phyloP scores from a whole-genome alignment of 306 rosid species.

The Styphnolobium japonicum region DNA sequence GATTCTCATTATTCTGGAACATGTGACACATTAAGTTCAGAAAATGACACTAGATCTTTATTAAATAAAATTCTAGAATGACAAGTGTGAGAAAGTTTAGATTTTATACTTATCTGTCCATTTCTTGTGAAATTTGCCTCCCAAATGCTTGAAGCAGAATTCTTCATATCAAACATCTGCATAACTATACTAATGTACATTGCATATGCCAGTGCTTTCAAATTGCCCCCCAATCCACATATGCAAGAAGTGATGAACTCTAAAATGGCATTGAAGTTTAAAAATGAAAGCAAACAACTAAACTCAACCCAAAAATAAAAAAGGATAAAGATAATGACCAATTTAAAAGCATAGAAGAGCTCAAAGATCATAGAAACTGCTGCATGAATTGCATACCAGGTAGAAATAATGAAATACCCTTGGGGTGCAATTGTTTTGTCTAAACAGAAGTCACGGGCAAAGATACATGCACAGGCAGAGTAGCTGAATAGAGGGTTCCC shows the following conservation, averaged over 20 bases:
- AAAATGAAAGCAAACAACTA: background rate
- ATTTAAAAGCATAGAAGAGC: background rate
- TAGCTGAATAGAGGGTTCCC: constrained; percentile 10
- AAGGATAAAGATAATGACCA: background rate
- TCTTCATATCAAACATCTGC: background rate
- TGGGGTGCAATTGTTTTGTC: background rate
- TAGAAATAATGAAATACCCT: background rate
- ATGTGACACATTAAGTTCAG: constrained; percentile 6
- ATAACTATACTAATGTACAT: too few relatives aligned
- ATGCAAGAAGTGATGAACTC: background rate
- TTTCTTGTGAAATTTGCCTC: background rate
- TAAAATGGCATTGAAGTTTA: background rate
- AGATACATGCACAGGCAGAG: constrained; percentile 24
- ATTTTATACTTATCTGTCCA: background rate
- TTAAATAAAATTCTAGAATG: background rate
- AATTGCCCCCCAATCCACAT: background rate
- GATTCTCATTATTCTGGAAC: background rate
- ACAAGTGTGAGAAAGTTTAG: background rate
- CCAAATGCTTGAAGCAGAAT: background rate
- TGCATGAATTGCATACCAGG: background rate
- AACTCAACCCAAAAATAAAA: background rate
- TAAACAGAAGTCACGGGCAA: constrained; percentile 9
- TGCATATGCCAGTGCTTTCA: background rate
- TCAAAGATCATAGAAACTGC: background rate
- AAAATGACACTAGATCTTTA: background rate